Evolutionary conservation across 2,329 filamentous ascomycete species (phyloP), one percentile per base, ranked within the genome.

Genomic region (Colletotrichum sp.): DNA sequence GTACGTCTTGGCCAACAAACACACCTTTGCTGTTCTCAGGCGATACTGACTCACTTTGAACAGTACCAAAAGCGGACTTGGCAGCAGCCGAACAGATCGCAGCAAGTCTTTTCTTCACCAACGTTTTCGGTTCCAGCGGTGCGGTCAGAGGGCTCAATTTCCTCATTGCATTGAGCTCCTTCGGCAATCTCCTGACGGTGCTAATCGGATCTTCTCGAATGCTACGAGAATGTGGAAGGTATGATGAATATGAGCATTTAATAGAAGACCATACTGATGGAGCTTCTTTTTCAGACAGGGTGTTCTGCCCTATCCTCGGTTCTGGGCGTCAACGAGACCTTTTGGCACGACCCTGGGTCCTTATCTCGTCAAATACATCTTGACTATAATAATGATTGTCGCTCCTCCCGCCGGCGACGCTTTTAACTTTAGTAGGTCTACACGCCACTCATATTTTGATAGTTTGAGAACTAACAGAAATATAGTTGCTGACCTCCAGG

Each of bases 341-440:
- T 92, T 93, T 69, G 91, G 91, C 2, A 93, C 92, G 0, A 90
- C 91, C 0, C 78, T 92, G 0, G 91, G 90, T 0, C 90, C 91
- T 0, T 92, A 92, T 73, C 70, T 87, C 1, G 77, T 92, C 3
- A 90, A 91, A 79, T 93, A 90, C 89, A 78, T 78, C 1, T 79
- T 91, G 70, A 93, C 91, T 0, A 79, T 90, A 1, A 77, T 93
- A 32, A 91, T 93, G 89, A 92, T 92, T 24, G 79, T 91, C 0
- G 90, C 88, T 0, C 87, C 90, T 1, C 91, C 92, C 0, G 89
- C 90, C 1, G 91, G 92, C 2, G 91, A 93, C 79, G 92, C 92
- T 0, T 93, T 93, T 80, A 89, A 90, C 73, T 93, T 93, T 77
- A 84, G 88, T 89, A 79, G 58, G 3, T n/a, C n/a, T n/a, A n/a